phyloP scores from a whole-genome alignment of 495 filamentous ascomycete genomes.

The Parachaetomium inaequale region DNA sequence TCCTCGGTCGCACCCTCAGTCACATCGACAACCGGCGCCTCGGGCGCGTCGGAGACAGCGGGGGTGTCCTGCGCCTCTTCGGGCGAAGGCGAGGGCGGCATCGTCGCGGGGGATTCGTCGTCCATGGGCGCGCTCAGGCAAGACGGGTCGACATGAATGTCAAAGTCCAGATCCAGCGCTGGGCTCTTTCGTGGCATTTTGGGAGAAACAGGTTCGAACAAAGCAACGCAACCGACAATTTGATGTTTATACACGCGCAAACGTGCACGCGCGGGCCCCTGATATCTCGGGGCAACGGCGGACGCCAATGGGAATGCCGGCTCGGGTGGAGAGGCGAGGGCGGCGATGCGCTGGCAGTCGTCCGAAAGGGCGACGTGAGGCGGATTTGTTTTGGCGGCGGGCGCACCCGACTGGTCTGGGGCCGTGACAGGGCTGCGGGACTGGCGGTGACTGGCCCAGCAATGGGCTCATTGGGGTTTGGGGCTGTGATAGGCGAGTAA shows the following conservation, averaged over 20 bases:
- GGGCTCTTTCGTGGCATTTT: constrained; percentile 26
- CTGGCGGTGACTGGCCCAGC: constrained; percentile 10
- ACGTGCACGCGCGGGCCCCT: constrained; percentile 4
- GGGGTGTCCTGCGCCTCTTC: constrained; percentile 9
- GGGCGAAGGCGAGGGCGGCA: constrained; percentile 9
- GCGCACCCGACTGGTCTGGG: constrained; percentile 13
- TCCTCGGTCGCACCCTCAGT: neutral
- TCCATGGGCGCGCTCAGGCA: constrained; percentile 38
- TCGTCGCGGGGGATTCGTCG: constrained; percentile 20
- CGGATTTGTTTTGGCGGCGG: constrained; percentile 9
- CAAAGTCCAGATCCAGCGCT: constrained; percentile 35
- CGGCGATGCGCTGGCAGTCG: constrained; percentile 29
- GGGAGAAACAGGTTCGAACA: neutral
- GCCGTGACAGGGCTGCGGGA: neutral
- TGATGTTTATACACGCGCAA: constrained; percentile 20
- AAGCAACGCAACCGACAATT: neutral
- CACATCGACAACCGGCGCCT: neutral
- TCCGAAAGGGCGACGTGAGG: constrained; percentile 11
- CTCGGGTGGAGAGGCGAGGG: constrained; percentile 20
- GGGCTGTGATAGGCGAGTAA: constrained; percentile 10
- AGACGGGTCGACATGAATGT: constrained; percentile 44
- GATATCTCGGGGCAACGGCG: constrained; percentile 27
- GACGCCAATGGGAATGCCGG: constrained; percentile 1
- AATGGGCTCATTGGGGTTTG: no score
- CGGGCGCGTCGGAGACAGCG: neutral